A percentile compares a stretch with the other conserved stretches of the same genome.
These are phyloP conservation scores for Prunella vulgaris DNA, from an alignment of 257 asterid species.

Conservation along the genomic window DNA sequence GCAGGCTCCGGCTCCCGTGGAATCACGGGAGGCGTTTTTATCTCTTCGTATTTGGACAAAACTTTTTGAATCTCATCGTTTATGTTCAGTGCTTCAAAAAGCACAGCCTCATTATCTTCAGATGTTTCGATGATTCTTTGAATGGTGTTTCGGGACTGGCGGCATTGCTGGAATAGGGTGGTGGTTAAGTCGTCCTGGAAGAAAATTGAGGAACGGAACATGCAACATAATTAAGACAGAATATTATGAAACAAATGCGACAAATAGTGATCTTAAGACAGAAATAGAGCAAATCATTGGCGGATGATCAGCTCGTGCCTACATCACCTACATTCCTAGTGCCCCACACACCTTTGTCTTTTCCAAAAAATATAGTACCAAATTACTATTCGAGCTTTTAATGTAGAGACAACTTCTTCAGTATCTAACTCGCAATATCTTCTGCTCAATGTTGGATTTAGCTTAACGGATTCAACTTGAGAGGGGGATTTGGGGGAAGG, in stretches of 20 bases:
- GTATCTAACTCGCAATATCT: not conserved
- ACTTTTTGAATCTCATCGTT: conserved; percentile 90
- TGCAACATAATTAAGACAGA: not conserved
- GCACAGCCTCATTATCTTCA: conserved; percentile 88
- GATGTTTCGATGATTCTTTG: conserved; percentile 81
- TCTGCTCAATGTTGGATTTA: not conserved
- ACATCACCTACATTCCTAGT: not conserved
- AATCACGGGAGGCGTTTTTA: conserved; percentile 55
- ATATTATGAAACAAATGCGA: not conserved
- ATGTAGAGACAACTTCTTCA: not conserved
- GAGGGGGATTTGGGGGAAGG: not conserved
- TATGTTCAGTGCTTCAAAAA: conserved; percentile 88
- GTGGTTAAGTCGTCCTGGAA: conserved; percentile 80
- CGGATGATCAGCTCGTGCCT: not conserved
- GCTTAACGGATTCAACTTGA: not conserved
- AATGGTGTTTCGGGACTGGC: conserved; percentile 66
- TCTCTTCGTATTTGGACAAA: conserved; percentile 69
- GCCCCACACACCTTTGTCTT: not conserved
- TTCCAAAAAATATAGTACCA: not conserved
- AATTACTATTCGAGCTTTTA: not conserved
- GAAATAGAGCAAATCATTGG: not conserved
- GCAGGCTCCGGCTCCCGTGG: conserved; percentile 81
- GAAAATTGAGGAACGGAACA: conserved; percentile 1
- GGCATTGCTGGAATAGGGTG: conserved; percentile 81
- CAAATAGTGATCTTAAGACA: not conserved